Conservation (phyloP, 1,284 basidiomycete genomes). For the Sanghuangporus baumii region DNA sequence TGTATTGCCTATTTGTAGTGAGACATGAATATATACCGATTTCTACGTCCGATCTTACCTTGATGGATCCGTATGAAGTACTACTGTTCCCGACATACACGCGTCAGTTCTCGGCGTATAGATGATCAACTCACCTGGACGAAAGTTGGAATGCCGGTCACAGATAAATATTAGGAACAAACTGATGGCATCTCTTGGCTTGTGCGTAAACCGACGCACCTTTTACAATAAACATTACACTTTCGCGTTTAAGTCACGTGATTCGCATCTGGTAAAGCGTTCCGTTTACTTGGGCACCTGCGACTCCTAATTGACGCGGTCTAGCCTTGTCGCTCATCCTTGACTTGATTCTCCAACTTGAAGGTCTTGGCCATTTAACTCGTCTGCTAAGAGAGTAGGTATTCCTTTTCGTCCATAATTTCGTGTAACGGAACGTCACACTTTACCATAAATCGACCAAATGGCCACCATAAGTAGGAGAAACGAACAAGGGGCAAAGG, state of each 20-base stretch:
- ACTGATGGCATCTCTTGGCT: background rate
- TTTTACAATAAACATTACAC: too few relatives aligned
- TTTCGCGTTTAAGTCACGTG: background rate
- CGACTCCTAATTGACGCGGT: background rate
- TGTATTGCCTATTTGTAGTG: slow-evolving; percentile 8
- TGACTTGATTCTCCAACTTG: background rate
- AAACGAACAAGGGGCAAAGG: slow-evolving; percentile 8
- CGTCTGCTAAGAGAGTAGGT: background rate
- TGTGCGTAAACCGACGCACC: too few relatives aligned
- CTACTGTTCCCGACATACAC: background rate
- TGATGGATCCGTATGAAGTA: background rate
- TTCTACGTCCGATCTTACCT: background rate
- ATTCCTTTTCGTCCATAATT: background rate
- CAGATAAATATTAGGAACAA: background rate
- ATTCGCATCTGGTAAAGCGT: background rate
- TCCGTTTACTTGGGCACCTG: background rate
- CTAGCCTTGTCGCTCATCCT: background rate
- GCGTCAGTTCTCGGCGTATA: background rate
- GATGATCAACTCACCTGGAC: background rate
- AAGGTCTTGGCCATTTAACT: background rate
- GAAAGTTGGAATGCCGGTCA: background rate
- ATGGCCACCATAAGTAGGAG: background rate
- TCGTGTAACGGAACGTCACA: background rate
- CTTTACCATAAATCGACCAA: background rate
- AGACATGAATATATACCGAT: slow-evolving; percentile 2